Evolutionary conservation across 1,284 basidiomycete species (phyloP), one percentile per base, ranked within the genome.

Genomic region (Ceratobasidium sp.): DNA sequence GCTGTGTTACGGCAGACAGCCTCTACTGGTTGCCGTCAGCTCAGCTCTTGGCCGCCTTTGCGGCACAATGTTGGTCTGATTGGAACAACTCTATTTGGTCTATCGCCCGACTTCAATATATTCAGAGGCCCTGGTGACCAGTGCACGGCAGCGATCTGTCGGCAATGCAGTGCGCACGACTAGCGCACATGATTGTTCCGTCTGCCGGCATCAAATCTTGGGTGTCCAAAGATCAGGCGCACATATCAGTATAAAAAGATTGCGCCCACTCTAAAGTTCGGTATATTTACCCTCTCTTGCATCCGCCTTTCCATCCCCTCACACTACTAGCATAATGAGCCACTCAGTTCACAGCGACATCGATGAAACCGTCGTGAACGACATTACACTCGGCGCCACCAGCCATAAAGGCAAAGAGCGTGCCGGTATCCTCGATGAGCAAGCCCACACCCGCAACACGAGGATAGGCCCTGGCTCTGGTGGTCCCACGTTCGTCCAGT

Each of bases 321-420:
- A 41, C 13, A 61, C 47, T 41, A 61, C 58, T 32, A 61, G 58
- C 58, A 8, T 46, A 13, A 61, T 61, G 23, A 44, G 58, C 21
- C 58, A 61, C 8, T 18, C 58, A 46, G 43, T 28, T 26, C 43
- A 49, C 23, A 32, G 44, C 41, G 67, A 71, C 46, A 57, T 71
- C 30, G 67, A 71, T 46, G 57, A 54, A 18, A 71, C 67, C 9
- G 67, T 71, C 18, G 32, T 71, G 8, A 59, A 59, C 44, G 67
- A 71, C 18, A 32, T 28, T 3, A 21, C 55, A 9, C 50, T 57
- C 6, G 49, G 44, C 11, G 44, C 47, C 32, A 58, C 35, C 35
- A 38, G 59, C 46, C 43, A 32, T 41, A 71, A 71, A 32, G 67
- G 67, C 46, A 71, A 71, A 32, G 67, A 57, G n/a, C 32, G 41